Conservation (phyloP, 345 rosid species). For the Gossypium rotundifolium region DNA sequence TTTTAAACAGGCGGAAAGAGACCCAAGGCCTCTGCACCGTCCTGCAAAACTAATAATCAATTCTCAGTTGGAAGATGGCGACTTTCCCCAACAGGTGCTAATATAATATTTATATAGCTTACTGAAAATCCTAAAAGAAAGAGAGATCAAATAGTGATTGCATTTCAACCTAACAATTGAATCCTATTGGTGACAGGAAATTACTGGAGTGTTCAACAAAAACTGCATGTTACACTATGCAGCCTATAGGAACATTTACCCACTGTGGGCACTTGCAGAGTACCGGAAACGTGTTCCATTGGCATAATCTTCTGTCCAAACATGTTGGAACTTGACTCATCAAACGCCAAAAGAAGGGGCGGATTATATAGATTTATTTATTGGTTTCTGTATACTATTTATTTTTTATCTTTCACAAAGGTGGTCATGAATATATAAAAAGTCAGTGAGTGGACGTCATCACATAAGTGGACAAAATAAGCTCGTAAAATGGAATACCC, state of each 20-base stretch:
- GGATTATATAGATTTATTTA: neutral
- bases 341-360: neutral
- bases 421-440: neutral
- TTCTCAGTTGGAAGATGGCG: neutral
- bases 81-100: neutral
- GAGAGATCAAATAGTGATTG: neutral
- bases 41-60: neutral
- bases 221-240: slow-evolving; percentile 68
- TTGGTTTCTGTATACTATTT: neutral
- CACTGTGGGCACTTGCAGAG: slow-evolving; percentile 1
- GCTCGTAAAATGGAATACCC: neutral
- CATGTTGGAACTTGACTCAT: neutral
- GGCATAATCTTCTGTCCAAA: neutral
- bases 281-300: neutral
- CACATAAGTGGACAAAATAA: neutral
- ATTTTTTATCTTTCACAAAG: neutral
- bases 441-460: no score
- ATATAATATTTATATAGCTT: neutral
- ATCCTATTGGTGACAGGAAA: slow-evolving; percentile 30
- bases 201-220: slow-evolving; percentile 69
- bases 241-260: neutral
- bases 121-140: neutral
- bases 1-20: neutral
- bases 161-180: neutral
- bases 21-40: neutral